These are phyloP conservation scores for Cylindrodendrum hubeiense DNA, from an alignment of 2,329 filamentous ascomycete genomes.

Conservation along the genomic window DNA sequence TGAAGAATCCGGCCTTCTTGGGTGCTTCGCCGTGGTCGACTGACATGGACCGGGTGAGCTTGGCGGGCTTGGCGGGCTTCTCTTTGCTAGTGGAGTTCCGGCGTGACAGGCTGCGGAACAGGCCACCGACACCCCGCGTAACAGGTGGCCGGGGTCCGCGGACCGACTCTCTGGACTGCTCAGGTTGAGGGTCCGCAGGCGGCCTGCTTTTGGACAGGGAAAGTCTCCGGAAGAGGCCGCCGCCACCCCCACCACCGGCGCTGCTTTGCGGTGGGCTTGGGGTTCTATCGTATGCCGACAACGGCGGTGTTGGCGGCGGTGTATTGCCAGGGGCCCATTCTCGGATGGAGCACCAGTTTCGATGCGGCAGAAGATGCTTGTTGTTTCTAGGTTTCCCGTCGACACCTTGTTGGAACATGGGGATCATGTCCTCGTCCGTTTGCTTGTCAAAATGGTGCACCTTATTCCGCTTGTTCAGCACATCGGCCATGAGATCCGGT, in stretches of 20 bases:
- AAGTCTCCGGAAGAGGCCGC: conserved; percentile 60
- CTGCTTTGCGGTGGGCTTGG: conserved; percentile 53
- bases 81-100: conserved; percentile 50
- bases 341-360: conserved; percentile 96
- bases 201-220: conserved; percentile 55
- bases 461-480: conserved; percentile 94
- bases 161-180: conserved; percentile 52
- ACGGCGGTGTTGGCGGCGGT: conserved; percentile 75
- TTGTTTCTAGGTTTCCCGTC: conserved; percentile 93
- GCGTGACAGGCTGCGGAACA: conserved; percentile 60
- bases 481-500: conserved; percentile 87
- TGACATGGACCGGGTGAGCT: conserved; percentile 70
- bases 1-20: conserved; percentile 56
- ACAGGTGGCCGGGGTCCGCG: conserved; percentile 63
- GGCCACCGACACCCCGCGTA: conserved; percentile 56
- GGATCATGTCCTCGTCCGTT: conserved; percentile 96
- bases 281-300: conserved; percentile 59
- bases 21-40: conserved; percentile 66
- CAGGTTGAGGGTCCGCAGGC: conserved; percentile 51
- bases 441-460: conserved; percentile 77
- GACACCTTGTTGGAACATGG: conserved; percentile 89
- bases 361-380: conserved; percentile 85
- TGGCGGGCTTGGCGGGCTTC: conserved; percentile 46
- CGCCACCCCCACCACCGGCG: conserved; percentile 29
- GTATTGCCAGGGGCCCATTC: conserved; percentile 84